Conservation (phyloP, 2,329 filamentous ascomycete genomes). For the Lecanicillium sp. region DNA sequence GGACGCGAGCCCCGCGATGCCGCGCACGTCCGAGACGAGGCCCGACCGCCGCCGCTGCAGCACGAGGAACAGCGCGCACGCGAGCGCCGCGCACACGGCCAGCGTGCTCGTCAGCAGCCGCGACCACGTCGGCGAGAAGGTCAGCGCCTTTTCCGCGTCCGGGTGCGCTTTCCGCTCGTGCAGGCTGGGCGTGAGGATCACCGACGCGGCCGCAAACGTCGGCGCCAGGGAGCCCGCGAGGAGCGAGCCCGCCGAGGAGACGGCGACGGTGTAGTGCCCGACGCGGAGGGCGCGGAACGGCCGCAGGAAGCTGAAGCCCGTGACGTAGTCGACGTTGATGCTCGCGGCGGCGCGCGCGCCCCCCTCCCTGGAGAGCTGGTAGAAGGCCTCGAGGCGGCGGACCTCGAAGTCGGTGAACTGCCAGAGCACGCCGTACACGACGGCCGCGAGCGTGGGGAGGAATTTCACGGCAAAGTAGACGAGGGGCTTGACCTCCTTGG, state of each 20-base stretch:
- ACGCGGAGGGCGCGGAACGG: slow-evolving; percentile 57
- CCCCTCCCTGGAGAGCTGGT: slow-evolving; percentile 55
- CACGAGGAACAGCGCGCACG: slow-evolving; percentile 52
- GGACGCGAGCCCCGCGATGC: slow-evolving; percentile 66
- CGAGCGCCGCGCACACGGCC: slow-evolving; percentile 51
- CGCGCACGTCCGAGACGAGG: slow-evolving; percentile 61
- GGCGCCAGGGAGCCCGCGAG: slow-evolving; percentile 64
- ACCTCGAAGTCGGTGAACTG: slow-evolving; percentile 62
- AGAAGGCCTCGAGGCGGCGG: slow-evolving; percentile 60
- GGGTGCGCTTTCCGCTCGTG: slow-evolving; percentile 36
- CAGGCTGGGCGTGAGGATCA: slow-evolving; percentile 51
- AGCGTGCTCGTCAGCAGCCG: slow-evolving; percentile 54
- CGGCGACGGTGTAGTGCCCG: slow-evolving; percentile 61
- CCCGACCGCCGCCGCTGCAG: slow-evolving; percentile 59
- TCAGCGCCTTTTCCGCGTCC: slow-evolving; percentile 44
- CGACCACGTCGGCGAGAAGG: slow-evolving; percentile 53
- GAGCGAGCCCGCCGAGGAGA: slow-evolving; percentile 59
- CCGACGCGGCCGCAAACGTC: slow-evolving; percentile 58
- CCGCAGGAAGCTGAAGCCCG: slow-evolving; percentile 58
- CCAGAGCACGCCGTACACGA: slow-evolving; percentile 59
- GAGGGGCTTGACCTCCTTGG: slow-evolving; percentile 43
- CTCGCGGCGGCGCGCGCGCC: slow-evolving; percentile 59
- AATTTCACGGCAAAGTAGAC: slow-evolving; percentile 60
- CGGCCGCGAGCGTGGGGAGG: slow-evolving; percentile 54
- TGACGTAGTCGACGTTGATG: slow-evolving; percentile 70